phyloP scores from a whole-genome alignment of 345 rosid species.

The Pistacia atlantica region DNA sequence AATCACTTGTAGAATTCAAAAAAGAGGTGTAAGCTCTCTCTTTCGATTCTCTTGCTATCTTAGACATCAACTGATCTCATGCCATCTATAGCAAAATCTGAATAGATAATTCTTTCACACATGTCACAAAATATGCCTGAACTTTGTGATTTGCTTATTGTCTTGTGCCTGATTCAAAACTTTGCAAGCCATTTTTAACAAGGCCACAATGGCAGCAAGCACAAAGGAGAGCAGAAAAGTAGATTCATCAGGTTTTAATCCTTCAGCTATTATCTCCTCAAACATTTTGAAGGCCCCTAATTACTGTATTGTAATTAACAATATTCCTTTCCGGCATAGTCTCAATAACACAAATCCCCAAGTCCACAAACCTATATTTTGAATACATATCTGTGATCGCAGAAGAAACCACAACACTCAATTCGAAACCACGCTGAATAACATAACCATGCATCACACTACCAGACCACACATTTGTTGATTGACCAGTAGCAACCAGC shows the following conservation, averaged over 20 bases:
- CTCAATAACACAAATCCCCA: slow-evolving; percentile 49
- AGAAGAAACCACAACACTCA: slow-evolving; percentile 62
- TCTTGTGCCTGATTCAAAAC: no score
- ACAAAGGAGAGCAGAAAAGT: slow-evolving; percentile 81
- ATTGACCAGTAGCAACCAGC: slow-evolving; percentile 61
- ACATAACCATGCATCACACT: slow-evolving; percentile 57
- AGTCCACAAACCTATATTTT: slow-evolving; percentile 66
- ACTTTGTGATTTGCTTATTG: no score
- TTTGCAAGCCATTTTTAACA: slow-evolving; percentile 52
- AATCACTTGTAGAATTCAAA: no score
- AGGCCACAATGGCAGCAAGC: slow-evolving; percentile 84
- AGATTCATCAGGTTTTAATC: slow-evolving; percentile 61
- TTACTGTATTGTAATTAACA: slow-evolving; percentile 69
- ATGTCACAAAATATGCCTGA: no score
- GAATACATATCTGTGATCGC: slow-evolving; percentile 77
- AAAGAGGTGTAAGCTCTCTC: no score
- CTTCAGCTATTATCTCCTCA: slow-evolving; percentile 45
- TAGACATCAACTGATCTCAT: no score
- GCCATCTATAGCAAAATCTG: no score
- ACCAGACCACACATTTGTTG: slow-evolving; percentile 54
- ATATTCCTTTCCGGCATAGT: slow-evolving; percentile 45
- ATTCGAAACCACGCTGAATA: slow-evolving; percentile 59
- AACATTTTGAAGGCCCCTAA: slow-evolving; percentile 72
- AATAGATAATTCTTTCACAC: no score
- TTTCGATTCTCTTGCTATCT: no score